Conservation (phyloP, 2,329 filamentous ascomycete species). For the Mollisiaceae sp. region DNA sequence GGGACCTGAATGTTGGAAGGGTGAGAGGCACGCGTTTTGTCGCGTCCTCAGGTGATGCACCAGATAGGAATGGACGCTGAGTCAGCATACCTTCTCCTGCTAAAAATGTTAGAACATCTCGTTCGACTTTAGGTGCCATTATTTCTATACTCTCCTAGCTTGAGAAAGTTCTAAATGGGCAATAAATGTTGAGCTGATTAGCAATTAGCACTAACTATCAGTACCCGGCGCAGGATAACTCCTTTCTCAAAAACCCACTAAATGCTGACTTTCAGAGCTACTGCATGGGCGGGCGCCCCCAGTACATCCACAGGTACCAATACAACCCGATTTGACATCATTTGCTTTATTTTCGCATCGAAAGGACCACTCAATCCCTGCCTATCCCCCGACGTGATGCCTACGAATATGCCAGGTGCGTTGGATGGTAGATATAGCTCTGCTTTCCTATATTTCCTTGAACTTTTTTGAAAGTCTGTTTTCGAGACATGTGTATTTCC, state of each 20-base stretch:
- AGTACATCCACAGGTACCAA: not conserved
- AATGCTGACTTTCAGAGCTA: not conserved
- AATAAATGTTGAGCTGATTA: no score
- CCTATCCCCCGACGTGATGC: no score
- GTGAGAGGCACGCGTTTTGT: not conserved
- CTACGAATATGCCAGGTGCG: no score
- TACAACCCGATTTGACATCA: not conserved
- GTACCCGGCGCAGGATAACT: not conserved
- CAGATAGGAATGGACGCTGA: not conserved
- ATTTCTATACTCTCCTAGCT: no score
- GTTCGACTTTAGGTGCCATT: no score
- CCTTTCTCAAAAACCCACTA: not conserved
- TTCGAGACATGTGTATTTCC: not conserved
- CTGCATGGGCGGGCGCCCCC: not conserved
- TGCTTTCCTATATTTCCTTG: not conserved
- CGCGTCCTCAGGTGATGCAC: not conserved
- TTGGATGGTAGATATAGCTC: not conserved
- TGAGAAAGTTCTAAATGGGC: no score
- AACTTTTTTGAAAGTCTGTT: not conserved
- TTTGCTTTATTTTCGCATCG: no score
- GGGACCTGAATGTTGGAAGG: not conserved
- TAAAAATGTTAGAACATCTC: no score
- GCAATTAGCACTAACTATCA: not conserved
- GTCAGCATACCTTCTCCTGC: no score
- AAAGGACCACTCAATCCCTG: no score